phyloP scores from a whole-genome alignment of 2,329 filamentous ascomycete species.

The Arthrobotrys sinensis region DNA sequence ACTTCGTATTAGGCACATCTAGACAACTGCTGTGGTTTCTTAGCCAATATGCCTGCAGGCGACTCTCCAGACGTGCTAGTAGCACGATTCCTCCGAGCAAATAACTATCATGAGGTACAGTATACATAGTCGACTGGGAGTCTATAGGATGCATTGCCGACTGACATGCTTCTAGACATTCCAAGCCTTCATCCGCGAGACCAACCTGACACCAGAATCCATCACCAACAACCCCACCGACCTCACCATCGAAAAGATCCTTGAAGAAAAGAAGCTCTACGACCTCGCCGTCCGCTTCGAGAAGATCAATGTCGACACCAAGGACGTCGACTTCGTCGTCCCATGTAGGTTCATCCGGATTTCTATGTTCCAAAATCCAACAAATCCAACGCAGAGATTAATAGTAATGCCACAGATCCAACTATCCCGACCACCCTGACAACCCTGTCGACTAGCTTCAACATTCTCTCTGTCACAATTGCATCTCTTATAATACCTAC shows the following conservation, averaged over 20 bases:
- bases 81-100: constrained; percentile 68
- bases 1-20: not conserved
- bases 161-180: constrained; percentile 59
- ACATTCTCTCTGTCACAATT: constrained; percentile 69
- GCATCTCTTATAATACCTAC: constrained; percentile 62
- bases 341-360: constrained; percentile 60
- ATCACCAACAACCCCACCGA: constrained; percentile 59
- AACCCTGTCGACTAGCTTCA: constrained; percentile 66
- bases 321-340: constrained; percentile 62
- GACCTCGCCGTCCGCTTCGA: constrained; percentile 63
- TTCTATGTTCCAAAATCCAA: constrained; percentile 35
- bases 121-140: too few species aligned
- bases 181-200: constrained; percentile 63
- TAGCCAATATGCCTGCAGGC: constrained; percentile 62
- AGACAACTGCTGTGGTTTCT: not conserved
- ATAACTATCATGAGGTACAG: constrained; percentile 68
- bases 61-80: constrained; percentile 68
- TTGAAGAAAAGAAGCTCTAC: constrained; percentile 64
- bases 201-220: constrained; percentile 61
- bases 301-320: constrained; percentile 60
- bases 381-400: constrained; percentile 22
- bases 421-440: constrained; percentile 31
- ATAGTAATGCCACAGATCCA: constrained; percentile 21
- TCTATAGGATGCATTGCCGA: constrained; percentile 7
- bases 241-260: constrained; percentile 64